A percentile compares a stretch with the other conserved stretches of the same genome.
Evolutionary conservation across 345 rosid species (phyloP).

Genomic region (Aquilaria sinensis): DNA sequence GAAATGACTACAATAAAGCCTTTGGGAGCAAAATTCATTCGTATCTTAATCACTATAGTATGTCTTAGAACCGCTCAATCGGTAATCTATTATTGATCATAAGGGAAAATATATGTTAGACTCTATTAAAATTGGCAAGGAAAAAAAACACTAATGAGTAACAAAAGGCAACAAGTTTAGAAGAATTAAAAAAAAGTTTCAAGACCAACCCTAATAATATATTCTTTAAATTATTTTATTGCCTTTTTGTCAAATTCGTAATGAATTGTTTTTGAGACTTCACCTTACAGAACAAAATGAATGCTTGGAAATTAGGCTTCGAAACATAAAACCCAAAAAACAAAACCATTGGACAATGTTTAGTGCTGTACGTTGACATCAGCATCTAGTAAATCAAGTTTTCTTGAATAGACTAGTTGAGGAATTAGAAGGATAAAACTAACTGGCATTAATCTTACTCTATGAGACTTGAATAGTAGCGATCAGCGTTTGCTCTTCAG

Average conservation of each 20-base stretch:
- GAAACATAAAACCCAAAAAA: neutral
- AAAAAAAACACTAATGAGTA: too few species aligned
- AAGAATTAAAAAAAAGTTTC: too few species aligned
- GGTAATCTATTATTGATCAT: too few species aligned
- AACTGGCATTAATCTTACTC: conserved; percentile 51
- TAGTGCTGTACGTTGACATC: neutral
- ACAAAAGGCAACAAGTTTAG: too few species aligned
- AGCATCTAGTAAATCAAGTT: neutral
- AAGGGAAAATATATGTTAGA: too few species aligned
- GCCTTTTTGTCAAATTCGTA: neutral
- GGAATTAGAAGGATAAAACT: neutral
- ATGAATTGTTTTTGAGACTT: neutral
- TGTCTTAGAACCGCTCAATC: too few species aligned
- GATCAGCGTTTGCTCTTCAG: conserved; percentile 59
- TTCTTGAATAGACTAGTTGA: neutral
- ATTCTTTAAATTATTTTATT: too few species aligned
- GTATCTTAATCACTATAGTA: too few species aligned
- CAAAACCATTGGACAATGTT: neutral
- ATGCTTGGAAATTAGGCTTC: neutral
- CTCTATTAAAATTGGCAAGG: too few species aligned
- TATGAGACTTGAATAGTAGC: conserved; percentile 49
- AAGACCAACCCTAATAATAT: too few species aligned
- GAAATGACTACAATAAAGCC: too few species aligned
- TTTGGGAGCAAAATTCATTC: too few species aligned
- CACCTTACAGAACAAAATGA: neutral